Percentiles rank a stretch among this genome's conserved stretches.
phyloP scores from a whole-genome alignment of 2,329 filamentous ascomycete species.

The Elsinoe fawcettii region DNA sequence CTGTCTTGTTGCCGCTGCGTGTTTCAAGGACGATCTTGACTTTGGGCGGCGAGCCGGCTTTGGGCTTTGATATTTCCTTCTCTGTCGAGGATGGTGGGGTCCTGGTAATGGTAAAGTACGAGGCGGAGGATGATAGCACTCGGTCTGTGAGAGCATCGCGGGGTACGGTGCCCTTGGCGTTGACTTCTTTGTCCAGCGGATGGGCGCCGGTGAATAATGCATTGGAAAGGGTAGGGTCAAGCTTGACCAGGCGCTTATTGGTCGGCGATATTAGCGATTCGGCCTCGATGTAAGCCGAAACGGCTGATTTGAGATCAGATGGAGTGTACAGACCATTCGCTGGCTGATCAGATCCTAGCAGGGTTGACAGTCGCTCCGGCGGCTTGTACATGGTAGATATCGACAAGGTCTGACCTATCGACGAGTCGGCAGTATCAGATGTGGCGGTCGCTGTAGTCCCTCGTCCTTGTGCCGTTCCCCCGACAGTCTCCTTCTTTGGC shows the following conservation, averaged over 20 bases:
- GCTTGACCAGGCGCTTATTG: constrained; percentile 54
- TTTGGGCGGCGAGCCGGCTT: constrained; percentile 53
- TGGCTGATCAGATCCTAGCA: constrained; percentile 44
- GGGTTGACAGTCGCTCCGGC: constrained; percentile 49
- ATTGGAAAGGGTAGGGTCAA: constrained; percentile 57
- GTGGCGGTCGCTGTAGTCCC: constrained; percentile 33
- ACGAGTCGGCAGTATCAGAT: constrained; percentile 31
- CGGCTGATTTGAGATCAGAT: constrained; percentile 49
- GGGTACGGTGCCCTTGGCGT: constrained; percentile 51
- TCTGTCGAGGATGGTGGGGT: constrained; percentile 34
- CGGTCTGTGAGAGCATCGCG: constrained; percentile 55
- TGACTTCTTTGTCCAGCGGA: constrained; percentile 47
- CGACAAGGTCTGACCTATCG: constrained; percentile 42
- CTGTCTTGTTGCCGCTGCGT: constrained; percentile 58
- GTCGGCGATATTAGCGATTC: constrained; percentile 49
- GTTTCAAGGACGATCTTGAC: constrained; percentile 54
- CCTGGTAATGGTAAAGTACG: constrained; percentile 51
- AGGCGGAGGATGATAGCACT: constrained; percentile 47
- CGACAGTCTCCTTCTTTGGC: constrained; percentile 47
- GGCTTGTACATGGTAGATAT: constrained; percentile 50
- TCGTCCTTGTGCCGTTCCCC: constrained; percentile 31
- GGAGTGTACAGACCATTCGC: constrained; percentile 45
- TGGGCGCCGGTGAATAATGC: constrained; percentile 50
- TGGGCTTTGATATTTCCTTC: constrained; percentile 48
- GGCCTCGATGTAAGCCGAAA: constrained; percentile 52